A percentile compares a stretch with the other conserved stretches of the same genome.
Evolutionary conservation across 202 grass and related monocot species (phyloP).

Genomic region (Carex arenaria): DNA sequence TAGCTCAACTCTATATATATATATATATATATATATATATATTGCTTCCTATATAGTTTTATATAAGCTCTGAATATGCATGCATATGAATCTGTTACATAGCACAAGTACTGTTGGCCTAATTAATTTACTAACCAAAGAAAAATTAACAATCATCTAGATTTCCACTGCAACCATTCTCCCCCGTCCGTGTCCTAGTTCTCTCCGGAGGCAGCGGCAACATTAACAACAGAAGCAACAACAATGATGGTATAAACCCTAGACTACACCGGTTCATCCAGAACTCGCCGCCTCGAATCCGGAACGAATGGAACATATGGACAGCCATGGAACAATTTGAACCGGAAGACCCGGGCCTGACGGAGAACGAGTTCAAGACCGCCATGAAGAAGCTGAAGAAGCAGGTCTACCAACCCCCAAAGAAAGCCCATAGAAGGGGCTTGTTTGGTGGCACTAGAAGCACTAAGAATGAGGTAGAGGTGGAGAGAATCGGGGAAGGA

Average conservation of each 20-base stretch:
- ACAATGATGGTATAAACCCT: conserved; percentile 21
- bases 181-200: conserved; percentile 26
- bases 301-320: conserved; percentile 34
- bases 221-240: not conserved
- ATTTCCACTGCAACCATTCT: conserved; percentile 29
- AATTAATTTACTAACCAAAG: not conserved
- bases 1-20: no score
- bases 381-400: conserved; percentile 49
- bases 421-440: conserved; percentile 16
- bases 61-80: not conserved
- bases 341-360: conserved; percentile 23
- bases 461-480: conserved; percentile 1
- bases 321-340: not conserved
- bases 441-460: conserved; percentile 11
- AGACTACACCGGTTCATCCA: conserved; percentile 24
- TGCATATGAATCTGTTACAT: not conserved
- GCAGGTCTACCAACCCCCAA: conserved; percentile 32
- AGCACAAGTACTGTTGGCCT: no score
- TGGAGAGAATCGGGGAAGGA: not conserved
- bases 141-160: not conserved
- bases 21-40: not conserved
- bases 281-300: conserved; percentile 42
- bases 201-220: not conserved
- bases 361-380: conserved; percentile 39
- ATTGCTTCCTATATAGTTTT: not conserved